Percentiles rank a stretch among this genome's conserved stretches.
These are phyloP conservation scores for Piromyces finnis DNA, from an alignment of 192 early-diverging fungal genomes.

Conservation along the genomic window DNA sequence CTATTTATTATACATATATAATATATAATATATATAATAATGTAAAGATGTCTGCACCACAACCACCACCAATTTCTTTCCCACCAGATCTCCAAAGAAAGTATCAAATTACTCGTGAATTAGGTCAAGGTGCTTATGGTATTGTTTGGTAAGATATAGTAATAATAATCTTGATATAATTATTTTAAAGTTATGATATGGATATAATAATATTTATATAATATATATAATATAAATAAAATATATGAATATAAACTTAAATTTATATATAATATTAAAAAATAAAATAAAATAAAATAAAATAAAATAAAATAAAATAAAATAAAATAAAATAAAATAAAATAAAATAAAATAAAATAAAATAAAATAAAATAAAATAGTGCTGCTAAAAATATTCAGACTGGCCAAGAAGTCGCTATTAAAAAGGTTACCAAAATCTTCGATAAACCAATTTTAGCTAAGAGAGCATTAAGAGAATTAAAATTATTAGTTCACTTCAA, in stretches of 20 bases:
- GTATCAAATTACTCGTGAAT: constrained; percentile 60
- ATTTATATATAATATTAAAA: too few relatives aligned
- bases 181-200: too few relatives aligned
- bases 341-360: too few relatives aligned
- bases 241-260: too few relatives aligned
- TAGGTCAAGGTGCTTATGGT: constrained; percentile 82
- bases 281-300: too few relatives aligned
- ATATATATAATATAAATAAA: too few relatives aligned
- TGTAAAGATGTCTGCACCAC: background rate
- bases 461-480: constrained; percentile 77
- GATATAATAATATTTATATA: too few relatives aligned
- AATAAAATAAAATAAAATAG: constrained; percentile 11
- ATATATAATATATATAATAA: too few relatives aligned
- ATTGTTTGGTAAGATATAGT: constrained; percentile 52
- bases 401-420: constrained; percentile 38
- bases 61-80: background rate
- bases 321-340: too few relatives aligned
- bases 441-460: constrained; percentile 31
- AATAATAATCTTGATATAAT: too few relatives aligned
- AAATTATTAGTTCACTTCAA: constrained; percentile 83
- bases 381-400: constrained; percentile 67
- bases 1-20: too few relatives aligned
- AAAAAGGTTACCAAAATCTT: constrained; percentile 6
- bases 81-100: constrained; percentile 33
- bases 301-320: too few relatives aligned